Evolutionary conservation across 192 early-diverging fungal species (phyloP), one percentile per base, ranked within the genome.

Genomic region (Coemansia furcata): DNA sequence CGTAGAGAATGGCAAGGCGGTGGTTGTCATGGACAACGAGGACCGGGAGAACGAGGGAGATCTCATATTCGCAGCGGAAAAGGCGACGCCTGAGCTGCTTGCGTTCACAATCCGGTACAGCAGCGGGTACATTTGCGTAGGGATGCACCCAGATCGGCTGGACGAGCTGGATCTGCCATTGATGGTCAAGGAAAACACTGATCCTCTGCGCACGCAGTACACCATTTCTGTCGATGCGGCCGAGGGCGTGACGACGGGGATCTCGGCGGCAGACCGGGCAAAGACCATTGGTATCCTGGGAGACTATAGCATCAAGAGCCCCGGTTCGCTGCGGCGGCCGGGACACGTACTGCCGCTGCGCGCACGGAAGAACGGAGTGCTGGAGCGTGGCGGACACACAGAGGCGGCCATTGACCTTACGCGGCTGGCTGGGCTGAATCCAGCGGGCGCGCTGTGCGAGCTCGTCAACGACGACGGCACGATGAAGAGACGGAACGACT

Each of bases 31-130:
- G 67, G 97, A 99, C 82, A 92, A 98, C 73, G 97, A 98, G 69
- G 96, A 98, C 71, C 91, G 96, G 17, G 98, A 99, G 82, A 99
- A 99, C 83, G 98, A 99, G 76, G 98, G 98, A 37, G 98, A 99
- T 76, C 82, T 99, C 52, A 94, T 99, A 65, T 95, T 98, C 72
- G 94, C 98, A 0, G 98, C 91, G n/a, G 90, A 98, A 80, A 91
- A 94, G 76, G 77, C 93, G 11, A 98, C 94, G 1, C 89, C 91
- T 0, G 94, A 94, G 70, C 90, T 95, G 72, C 89, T 95, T 83
- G 96, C 96, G 1, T 99, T 99, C 69, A 88, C 97, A 76, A 91
- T 99, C 82, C 90, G 95, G 61, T 91, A 98, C 76, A 92, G 91
- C 26, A 95, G 95, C 73, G 96, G 96, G 4, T 88, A 94, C 52